Evolutionary conservation across 331 rosid species (phyloP), one percentile per base, ranked within the genome.

Genomic region (Phaseolus coccineus): DNA sequence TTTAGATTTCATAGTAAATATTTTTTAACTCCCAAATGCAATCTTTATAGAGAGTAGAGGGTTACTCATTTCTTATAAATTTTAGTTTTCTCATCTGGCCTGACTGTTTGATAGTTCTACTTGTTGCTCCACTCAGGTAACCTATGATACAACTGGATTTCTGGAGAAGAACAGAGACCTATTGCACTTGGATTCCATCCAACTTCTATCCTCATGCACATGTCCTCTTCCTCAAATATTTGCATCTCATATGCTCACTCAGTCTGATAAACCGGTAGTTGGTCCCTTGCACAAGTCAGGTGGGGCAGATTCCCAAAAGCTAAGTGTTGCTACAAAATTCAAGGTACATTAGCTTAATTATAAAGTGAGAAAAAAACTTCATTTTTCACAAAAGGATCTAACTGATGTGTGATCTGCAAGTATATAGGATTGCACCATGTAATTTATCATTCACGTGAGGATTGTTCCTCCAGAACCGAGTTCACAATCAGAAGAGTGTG

Each of bases 241-340:
- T 90, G 98, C 98, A 46, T 86, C 92, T 37, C 84, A 73, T 73
- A 79, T 93, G 98, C 91, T 93, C 76, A 84, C 84, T 46, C 98
- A 85, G 73, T 87, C 98, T 58, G 97, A 90, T 80, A 93, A 91
- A 80, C 89, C 92, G n/a, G 88, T 86, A 15, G 85, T 74, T 80
- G 98, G 98, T 42, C 89, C 97, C 52, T 82, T 81, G 70, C 89
- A 91, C 68, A 93, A 91, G 81, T 85, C 84, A 77, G 97, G 98
- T 63, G 98, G 98, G 57, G 97, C 96, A 69, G 97, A 93, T 76
- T 94, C 98, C 81, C 98, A 92, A 73, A 94, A 94, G 90, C 86
- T 94, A 70, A 94, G 98, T 86, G 98, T 94, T 30, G 97, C 95
- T 40, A 91, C 95, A 40, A 94, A 94, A 84, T 94, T 94, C 85